phyloP scores from a whole-genome alignment of 106 monocot species.

The Allium fistulosum region DNA sequence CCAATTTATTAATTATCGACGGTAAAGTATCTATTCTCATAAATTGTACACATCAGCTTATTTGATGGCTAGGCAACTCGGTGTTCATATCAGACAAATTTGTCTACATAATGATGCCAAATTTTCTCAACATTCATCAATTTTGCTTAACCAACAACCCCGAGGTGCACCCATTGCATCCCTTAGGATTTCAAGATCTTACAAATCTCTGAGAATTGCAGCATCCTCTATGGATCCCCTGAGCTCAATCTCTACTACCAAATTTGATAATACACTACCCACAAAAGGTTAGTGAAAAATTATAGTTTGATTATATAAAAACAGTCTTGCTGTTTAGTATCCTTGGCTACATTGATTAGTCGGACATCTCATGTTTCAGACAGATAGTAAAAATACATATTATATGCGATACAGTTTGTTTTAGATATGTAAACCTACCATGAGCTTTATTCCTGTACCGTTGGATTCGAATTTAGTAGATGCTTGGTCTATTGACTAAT shows the following conservation, averaged over 20 bases:
- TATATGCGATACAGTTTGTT: neutral
- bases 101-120: neutral
- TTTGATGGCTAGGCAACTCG: conserved; percentile 18
- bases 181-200: conserved; percentile 3
- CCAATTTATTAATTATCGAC: neutral
- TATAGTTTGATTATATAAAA: no score
- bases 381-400: neutral
- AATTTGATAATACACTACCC: conserved; percentile 29
- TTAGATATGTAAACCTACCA: neutral
- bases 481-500: no score
- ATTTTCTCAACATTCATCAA: conserved; percentile 10
- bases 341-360: neutral
- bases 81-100: conserved; percentile 2
- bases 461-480: no score
- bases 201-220: conserved; percentile 18
- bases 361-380: neutral
- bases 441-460: neutral
- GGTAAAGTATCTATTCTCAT: neutral
- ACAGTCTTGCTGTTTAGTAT: neutral
- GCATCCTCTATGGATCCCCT: conserved; percentile 13
- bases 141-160: conserved; percentile 3
- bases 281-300: conserved; percentile 24
- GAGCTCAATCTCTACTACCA: conserved; percentile 3
- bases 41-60: neutral
- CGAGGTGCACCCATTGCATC: conserved; percentile 1